Conservation (phyloP, 164 flowering plant species). For the Kingdonia uniflora region DNA sequence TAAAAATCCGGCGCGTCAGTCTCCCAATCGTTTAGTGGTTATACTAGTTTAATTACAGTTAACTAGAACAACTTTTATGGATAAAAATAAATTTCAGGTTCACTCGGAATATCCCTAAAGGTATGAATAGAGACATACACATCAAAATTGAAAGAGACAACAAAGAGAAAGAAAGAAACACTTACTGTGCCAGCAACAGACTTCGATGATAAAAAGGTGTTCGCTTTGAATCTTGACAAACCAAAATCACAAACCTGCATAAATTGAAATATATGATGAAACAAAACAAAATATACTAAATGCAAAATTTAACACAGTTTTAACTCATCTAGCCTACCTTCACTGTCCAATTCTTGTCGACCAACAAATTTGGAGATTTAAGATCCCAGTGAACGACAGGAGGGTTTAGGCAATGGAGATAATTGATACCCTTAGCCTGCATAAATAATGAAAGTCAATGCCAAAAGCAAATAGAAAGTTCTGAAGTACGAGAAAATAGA, state of each 20-base stretch:
- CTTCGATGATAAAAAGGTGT: slow-evolving; percentile 82
- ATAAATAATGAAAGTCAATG: too few relatives aligned
- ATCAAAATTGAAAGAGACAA: not conserved
- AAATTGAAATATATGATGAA: slow-evolving; percentile 6
- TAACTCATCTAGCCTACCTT: slow-evolving; percentile 38
- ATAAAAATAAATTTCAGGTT: not conserved
- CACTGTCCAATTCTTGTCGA: slow-evolving; percentile 91
- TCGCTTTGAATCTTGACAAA: slow-evolving; percentile 89
- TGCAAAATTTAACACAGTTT: not conserved
- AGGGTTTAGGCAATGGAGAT: slow-evolving; percentile 78
- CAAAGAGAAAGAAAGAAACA: slow-evolving; percentile 6
- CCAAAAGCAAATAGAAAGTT: too few relatives aligned
- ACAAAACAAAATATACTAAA: not conserved
- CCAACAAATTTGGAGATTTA: slow-evolving; percentile 88
- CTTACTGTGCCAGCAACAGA: slow-evolving; percentile 98
- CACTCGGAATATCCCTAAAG: not conserved
- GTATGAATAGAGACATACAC: too few relatives aligned
- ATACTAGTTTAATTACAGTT: too few relatives aligned
- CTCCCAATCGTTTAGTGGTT: too few relatives aligned
- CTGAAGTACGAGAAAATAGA: too few relatives aligned
- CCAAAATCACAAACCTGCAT: slow-evolving; percentile 94
- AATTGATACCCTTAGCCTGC: slow-evolving; percentile 94
- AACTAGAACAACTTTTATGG: not conserved
- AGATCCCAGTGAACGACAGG: slow-evolving; percentile 98
- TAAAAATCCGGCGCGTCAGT: too few relatives aligned